These are phyloP conservation scores for Rhizopus microsporus DNA, from an alignment of 371 early-diverging fungal genomes.

Conservation along the genomic window DNA sequence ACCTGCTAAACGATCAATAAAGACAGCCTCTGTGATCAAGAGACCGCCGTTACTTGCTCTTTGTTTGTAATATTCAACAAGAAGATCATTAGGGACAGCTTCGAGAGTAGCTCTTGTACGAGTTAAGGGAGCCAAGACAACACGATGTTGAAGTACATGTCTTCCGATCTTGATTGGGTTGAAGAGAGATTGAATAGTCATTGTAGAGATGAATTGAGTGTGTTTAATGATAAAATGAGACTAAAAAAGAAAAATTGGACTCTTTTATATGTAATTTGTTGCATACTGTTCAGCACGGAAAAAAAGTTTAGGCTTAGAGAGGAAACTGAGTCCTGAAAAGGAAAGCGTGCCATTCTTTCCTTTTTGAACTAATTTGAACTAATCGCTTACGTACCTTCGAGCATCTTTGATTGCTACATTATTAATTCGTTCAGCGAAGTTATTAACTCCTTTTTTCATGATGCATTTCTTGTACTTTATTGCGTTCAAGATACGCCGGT, in stretches of 20 bases:
- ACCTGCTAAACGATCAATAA: conserved; percentile 41
- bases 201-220: neutral
- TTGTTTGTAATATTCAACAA: conserved; percentile 58
- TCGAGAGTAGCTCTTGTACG: conserved; percentile 35
- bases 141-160: conserved; percentile 45
- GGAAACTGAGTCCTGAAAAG: too few species aligned
- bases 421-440: too few species aligned
- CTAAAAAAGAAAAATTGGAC: neutral
- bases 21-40: conserved; percentile 56
- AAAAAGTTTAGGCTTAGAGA: too few species aligned
- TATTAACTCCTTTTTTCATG: too few species aligned
- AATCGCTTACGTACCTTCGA: too few species aligned
- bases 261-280: neutral
- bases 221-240: neutral
- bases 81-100: conserved; percentile 45
- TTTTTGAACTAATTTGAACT: too few species aligned
- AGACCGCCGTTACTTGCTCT: conserved; percentile 58
- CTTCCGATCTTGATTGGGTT: neutral
- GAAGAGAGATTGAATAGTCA: neutral
- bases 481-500: too few species aligned
- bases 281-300: too few species aligned
- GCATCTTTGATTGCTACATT: too few species aligned
- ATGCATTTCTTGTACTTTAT: too few species aligned
- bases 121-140: conserved; percentile 60
- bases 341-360: too few species aligned